phyloP scores from a whole-genome alignment of 352 stramenopile genomes.

The Globisporangium mamillatum region DNA sequence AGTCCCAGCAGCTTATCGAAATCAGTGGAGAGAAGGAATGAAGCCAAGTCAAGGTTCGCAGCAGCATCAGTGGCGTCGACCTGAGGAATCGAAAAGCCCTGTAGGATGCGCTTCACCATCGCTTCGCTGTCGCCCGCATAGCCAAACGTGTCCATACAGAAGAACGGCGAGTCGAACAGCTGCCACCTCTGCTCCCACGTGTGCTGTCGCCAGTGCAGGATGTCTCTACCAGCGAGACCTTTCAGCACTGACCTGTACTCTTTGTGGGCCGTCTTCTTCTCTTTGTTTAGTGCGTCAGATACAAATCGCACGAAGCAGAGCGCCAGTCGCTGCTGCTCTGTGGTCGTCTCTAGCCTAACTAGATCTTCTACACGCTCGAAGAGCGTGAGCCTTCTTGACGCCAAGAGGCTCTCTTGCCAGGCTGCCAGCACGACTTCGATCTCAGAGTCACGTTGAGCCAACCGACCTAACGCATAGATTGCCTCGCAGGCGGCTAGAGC shows the following conservation, averaged over 20 bases:
- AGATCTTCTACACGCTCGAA: neutral
- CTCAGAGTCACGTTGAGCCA: neutral
- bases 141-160: neutral
- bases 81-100: slow-evolving; percentile 23
- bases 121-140: neutral
- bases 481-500: slow-evolving; percentile 7
- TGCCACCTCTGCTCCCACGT: slow-evolving; percentile 17
- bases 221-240: slow-evolving; percentile 3
- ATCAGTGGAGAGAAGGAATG: slow-evolving; percentile 13
- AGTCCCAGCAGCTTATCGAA: slow-evolving; percentile 12
- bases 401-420: neutral
- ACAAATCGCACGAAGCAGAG: slow-evolving; percentile 15
- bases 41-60: neutral
- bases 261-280: neutral
- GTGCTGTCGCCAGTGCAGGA: neutral
- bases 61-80: slow-evolving; percentile 7
- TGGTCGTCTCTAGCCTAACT: neutral
- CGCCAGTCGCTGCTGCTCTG: slow-evolving; percentile 4
- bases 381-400: neutral
- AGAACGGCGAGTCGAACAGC: neutral
- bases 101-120: slow-evolving; percentile 13
- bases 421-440: neutral
- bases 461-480: neutral
- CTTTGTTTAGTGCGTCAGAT: neutral
- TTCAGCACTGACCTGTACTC: neutral